Base-by-base conservation (phyloP, 2,329 filamentous ascomycete species). In the Pyrenophora tritici-repentis region DNA sequence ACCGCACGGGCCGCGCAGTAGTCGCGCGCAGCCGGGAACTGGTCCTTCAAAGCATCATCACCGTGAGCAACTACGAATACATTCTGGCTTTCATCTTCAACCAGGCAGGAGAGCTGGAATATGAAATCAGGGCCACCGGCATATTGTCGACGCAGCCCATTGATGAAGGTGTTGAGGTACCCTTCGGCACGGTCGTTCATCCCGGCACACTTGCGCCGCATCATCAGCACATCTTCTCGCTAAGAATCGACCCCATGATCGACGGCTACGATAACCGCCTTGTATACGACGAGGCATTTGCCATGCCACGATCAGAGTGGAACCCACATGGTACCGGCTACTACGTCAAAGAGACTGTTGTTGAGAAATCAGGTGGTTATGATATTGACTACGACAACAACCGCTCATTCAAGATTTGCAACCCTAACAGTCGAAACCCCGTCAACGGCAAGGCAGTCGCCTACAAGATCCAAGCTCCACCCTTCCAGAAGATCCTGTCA, bases 161-260 rank as follows among this genome's bases (percentile, higher is more conserved):
- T 57, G 85, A 88, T 50, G 81, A 86, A 52, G 84, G 83, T 12
- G 69, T 85, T 42, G 81, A 81, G 10, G 85, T 88, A 3, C 82
- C 83, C 2, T 88, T 83, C 76, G 86, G 86, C 29, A 89, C 86
- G 0, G 81, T 88, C 34, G 85, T 89, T 4, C 84, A 86, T 51
- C 86, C 86, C 0, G 86, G 86, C 36, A 86, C 87, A 13, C 81
- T 90, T 29, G 87, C 86, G 2, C 77, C 79, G 0, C 85, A 88
- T 72, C 88, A 91, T 65, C 88, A 92, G 67, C 89, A 91, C 72
- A 88, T 91, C 69, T 90, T 92, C 76, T 70, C 75, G 56, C 64
- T 82, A 56, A 73, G 80, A 48, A 61, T 83, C 51, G 73, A 82
- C 70, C 71, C 78, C 26, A 70, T 73, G 61, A 68, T 81, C 50